Percentiles rank a stretch among this genome's conserved stretches.
Evolutionary conservation across 2,329 filamentous ascomycete species (phyloP).

Genomic region (Periconia macrospinosa): DNA sequence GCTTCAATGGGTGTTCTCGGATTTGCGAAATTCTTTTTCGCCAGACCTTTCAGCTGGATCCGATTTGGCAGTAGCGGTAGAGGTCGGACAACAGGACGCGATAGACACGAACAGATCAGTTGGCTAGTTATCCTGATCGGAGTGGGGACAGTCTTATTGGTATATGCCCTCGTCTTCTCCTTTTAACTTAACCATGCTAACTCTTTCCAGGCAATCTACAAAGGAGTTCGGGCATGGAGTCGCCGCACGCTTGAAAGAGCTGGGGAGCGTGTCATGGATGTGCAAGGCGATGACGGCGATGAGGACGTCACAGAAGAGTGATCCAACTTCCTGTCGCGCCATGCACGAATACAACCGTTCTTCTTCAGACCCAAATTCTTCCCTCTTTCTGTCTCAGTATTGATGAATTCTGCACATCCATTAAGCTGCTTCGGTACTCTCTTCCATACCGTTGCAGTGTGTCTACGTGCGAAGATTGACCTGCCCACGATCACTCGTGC

Average conservation of each 20-base stretch:
- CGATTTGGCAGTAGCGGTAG: conserved; percentile 62
- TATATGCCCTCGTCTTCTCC: conserved; percentile 50
- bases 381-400: neutral
- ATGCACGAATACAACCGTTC: conserved; percentile 1
- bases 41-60: conserved; percentile 75
- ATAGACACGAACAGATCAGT: conserved; percentile 76
- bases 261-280: conserved; percentile 79
- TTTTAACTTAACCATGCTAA: conserved; percentile 12
- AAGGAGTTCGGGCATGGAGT: conserved; percentile 74
- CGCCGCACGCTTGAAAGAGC: conserved; percentile 73
- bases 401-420: conserved; percentile 69
- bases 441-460: conserved; percentile 79
- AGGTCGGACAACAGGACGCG: conserved; percentile 68
- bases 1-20: conserved; percentile 87
- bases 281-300: conserved; percentile 66
- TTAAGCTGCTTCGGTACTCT: conserved; percentile 86
- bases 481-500: conserved; percentile 27
- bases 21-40: conserved; percentile 77
- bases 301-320: conserved; percentile 50
- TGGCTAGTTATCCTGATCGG: conserved; percentile 80
- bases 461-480: conserved; percentile 88
- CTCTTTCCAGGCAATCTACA: conserved; percentile 71
- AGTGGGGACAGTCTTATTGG: conserved; percentile 74
- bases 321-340: conserved; percentile 12
- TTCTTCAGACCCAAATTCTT: neutral